Evolutionary conservation across 805 yeast genomes (phyloP), one percentile per base, ranked within the genome.

Genomic region (Millerozyma miso): DNA sequence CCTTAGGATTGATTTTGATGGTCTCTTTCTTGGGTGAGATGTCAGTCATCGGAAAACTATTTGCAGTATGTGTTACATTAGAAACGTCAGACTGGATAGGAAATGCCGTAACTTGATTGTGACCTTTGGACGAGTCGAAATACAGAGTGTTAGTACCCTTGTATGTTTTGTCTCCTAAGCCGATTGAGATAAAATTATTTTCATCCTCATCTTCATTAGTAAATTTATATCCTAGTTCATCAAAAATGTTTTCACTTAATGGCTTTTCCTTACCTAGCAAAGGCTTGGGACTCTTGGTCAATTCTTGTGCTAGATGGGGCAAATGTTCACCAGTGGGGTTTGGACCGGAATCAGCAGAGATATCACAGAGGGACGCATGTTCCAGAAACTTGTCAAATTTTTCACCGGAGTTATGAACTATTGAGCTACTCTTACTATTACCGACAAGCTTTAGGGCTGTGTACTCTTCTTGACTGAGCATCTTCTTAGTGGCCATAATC

Each of bases 391-490:
- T 57, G 43, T 65, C 66, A 47, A 50, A 59, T 26, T 42, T 42
- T n/a, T 52, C 48, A 4, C 48, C 44, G 14, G 63, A 58, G 38
- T 57, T 58, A 23, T 56, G 52, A 8, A 63, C 55, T 18, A 63
- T 52, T 1, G 66, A 55, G 39, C 56, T 53, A 46, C 52, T 51
- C 29, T 50, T 47, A 19, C 46, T 50, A 16, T 39, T 42, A 1
- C 64, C 65, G 7, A 57, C 55, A 12, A 60, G 45, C 47, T 71
- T 70, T 33, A 67, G 50, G 16, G 58, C 54, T 2, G 68, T 49
- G 43, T 67, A 69, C 40, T 69, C 76, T 29, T 69, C 73, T 40
- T 67, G 71, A 6, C 67, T 61, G 35, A 71, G 60, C 6, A 63
- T 65, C 32, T 60, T 57, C 42, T 68, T 69, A 40, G 69, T 56